Conservation (phyloP, 495 filamentous ascomycete genomes). For the Daldinia caldariorum region DNA sequence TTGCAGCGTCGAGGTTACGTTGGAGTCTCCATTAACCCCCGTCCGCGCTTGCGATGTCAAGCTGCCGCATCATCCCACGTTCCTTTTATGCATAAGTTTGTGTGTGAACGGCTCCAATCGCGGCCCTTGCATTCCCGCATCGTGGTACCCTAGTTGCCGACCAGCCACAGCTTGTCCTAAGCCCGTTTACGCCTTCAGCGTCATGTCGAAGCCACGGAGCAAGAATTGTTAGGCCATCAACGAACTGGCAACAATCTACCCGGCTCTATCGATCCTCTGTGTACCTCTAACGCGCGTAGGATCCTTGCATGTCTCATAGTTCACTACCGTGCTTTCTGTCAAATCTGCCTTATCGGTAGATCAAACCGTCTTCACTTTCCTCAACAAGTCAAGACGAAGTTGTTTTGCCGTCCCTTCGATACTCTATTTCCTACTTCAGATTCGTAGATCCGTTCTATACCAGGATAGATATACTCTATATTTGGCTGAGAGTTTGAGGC, state of each 20-base stretch:
- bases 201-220: not conserved
- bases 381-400: not conserved
- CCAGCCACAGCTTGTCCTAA: slow-evolving; percentile 14
- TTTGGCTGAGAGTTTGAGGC: not conserved
- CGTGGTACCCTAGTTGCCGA: slow-evolving; percentile 33
- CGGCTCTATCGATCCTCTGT: not conserved
- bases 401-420: not conserved
- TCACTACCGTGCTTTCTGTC: not conserved
- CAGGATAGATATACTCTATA: not conserved
- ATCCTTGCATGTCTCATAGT: not conserved
- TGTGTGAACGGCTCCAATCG: slow-evolving; percentile 26
- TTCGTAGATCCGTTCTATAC: not conserved
- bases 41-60: slow-evolving; percentile 20
- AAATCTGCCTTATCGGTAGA: not conserved
- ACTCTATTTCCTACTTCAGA: not conserved
- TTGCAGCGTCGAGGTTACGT: slow-evolving; percentile 37
- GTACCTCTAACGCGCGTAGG: not conserved
- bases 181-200: not conserved
- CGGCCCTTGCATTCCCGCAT: slow-evolving; percentile 39
- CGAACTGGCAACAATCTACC: not conserved
- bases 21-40: slow-evolving; percentile 26
- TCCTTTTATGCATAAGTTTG: slow-evolving; percentile 31
- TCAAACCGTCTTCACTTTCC: not conserved
- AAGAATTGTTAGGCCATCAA: not conserved
- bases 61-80: slow-evolving; percentile 30